A percentile compares a stretch with the other conserved stretches of the same genome.
Evolutionary conservation across 139 green algal genomes (phyloP).

Genomic region (Klebsormidium nitens): DNA sequence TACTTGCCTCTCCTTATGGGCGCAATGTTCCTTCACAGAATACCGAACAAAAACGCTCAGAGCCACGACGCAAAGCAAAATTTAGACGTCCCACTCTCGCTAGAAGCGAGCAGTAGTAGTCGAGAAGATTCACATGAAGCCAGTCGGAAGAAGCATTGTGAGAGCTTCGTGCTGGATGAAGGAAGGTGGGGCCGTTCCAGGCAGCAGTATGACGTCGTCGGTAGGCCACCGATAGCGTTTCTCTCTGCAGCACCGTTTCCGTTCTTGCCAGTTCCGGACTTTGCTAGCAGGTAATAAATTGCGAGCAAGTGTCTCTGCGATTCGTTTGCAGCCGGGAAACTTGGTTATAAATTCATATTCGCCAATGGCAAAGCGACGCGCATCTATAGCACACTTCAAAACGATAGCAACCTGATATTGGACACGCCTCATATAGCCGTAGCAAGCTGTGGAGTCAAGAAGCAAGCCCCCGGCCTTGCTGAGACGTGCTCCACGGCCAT

Average conservation of each 20-base stretch:
- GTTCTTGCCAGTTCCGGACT: conserved; percentile 10
- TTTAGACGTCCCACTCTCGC: not conserved
- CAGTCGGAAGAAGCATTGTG: not conserved
- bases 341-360: no score
- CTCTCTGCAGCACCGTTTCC: conserved; percentile 5
- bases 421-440: no score
- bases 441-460: no score
- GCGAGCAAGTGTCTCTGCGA: no score
- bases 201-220: not conserved
- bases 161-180: not conserved
- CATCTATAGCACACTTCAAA: no score
- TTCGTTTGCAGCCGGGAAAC: no score
- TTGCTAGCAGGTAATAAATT: no score
- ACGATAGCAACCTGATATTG: no score
- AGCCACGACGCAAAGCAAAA: not conserved
- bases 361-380: no score
- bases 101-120: not conserved
- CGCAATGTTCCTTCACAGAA: conserved; percentile 70
- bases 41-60: conserved; percentile 39
- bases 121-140: not conserved
- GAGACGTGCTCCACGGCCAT: no score
- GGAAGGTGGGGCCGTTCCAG: not conserved
- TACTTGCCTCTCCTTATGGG: conserved; percentile 87
- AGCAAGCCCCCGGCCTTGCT: no score
- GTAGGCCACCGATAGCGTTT: not conserved